Conservation (phyloP, 495 filamentous ascomycete genomes). For the Hyaloscypha variabilis region DNA sequence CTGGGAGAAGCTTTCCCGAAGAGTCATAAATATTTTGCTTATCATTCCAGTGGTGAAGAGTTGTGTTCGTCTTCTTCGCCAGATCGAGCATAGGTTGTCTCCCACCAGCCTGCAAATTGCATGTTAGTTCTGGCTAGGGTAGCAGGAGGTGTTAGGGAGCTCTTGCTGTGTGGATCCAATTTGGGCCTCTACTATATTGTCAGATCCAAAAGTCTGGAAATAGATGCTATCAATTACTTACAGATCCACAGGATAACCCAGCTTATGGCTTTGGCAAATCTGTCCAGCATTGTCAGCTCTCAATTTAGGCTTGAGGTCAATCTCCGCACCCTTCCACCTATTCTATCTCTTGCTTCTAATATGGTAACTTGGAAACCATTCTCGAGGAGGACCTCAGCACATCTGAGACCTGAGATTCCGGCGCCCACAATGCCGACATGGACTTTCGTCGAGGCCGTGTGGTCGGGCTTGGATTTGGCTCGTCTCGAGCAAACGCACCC, state of each 20-base stretch:
- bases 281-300: slow-evolving; percentile 43
- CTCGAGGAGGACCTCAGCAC: slow-evolving; percentile 77
- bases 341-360: slow-evolving; percentile 77
- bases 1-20: slow-evolving; percentile 58
- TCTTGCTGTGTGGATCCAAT: slow-evolving; percentile 19
- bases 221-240: neutral
- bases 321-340: slow-evolving; percentile 13
- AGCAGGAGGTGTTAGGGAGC: neutral
- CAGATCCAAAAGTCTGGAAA: neutral
- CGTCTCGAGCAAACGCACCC: no score
- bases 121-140: neutral
- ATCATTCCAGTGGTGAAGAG: slow-evolving; percentile 59
- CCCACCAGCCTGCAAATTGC: neutral
- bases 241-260: slow-evolving; percentile 20
- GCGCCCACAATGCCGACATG: slow-evolving; percentile 34
- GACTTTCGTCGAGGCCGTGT: neutral
- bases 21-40: slow-evolving; percentile 61
- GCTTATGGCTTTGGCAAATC: slow-evolving; percentile 25
- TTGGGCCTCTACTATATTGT: slow-evolving; percentile 1
- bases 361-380: slow-evolving; percentile 81
- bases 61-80: slow-evolving; percentile 66
- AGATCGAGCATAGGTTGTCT: slow-evolving; percentile 50
- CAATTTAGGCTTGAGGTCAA: neutral
- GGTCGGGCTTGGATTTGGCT: no score
- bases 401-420: slow-evolving; percentile 82